Percentiles rank a stretch among this genome's conserved stretches.
Evolutionary conservation across 73 alveolate genomes (phyloP).

Genomic region (Diophrys sp.): DNA sequence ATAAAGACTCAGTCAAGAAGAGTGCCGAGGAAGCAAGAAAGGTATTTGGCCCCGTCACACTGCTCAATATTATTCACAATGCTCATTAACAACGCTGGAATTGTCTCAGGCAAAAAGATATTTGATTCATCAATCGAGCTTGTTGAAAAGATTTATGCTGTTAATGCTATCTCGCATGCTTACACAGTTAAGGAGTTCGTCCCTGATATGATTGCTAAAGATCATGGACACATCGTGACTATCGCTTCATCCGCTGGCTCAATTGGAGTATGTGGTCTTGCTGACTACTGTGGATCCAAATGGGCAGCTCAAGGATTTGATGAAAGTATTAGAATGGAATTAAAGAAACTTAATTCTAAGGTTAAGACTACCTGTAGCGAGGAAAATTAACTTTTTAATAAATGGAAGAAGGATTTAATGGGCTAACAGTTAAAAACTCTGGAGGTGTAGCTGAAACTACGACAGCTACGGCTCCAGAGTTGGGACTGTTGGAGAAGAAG

Average conservation of each 20-base stretch:
- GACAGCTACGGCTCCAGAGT: too few species aligned
- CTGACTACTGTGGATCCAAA: slow-evolving; percentile 84
- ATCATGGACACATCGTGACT: slow-evolving; percentile 83
- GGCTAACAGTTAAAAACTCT: too few species aligned
- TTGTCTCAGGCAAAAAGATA: slow-evolving; percentile 75
- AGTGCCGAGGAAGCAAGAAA: slow-evolving; percentile 49
- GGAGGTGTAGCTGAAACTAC: too few species aligned
- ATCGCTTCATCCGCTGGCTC: slow-evolving; percentile 78
- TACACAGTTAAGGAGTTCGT: slow-evolving; percentile 75
- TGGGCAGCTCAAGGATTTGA: slow-evolving; percentile 84
- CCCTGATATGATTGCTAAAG: slow-evolving; percentile 65
- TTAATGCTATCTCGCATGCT: slow-evolving; percentile 69
- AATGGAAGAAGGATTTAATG: too few species aligned
- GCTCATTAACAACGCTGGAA: slow-evolving; percentile 85
- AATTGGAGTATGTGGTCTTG: slow-evolving; percentile 65
- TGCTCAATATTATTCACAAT: too few species aligned
- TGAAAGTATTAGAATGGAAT: slow-evolving; percentile 75
- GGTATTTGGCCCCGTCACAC: slow-evolving; percentile 59
- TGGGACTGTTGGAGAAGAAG: too few species aligned
- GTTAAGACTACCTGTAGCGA: slow-evolving; percentile 82
- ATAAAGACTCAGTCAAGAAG: slow-evolving; percentile 32
- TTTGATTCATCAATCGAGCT: slow-evolving; percentile 45
- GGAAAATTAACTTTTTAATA: too few species aligned
- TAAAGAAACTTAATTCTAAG: slow-evolving; percentile 38
- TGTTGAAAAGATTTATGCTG: slow-evolving; percentile 60